Evolutionary conservation across 768 basidiomycete species (phyloP).

Genomic region (Tylopilus subfusipes): DNA sequence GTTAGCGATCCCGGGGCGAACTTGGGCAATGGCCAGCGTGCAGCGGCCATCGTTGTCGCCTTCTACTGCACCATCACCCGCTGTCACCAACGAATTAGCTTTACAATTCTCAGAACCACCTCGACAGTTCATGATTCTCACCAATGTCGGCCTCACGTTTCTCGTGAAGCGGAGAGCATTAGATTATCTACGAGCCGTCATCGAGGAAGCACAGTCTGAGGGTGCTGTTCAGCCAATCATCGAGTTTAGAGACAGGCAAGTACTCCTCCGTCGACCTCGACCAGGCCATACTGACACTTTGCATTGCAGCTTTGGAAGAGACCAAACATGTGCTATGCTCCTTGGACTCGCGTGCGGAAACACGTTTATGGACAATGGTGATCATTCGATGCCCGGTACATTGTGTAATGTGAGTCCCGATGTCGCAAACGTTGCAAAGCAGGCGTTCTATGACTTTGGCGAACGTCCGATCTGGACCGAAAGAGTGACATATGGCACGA

Average conservation of each 20-base stretch:
- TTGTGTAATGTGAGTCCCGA: conserved; percentile 57
- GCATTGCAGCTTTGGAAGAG: conserved; percentile 72
- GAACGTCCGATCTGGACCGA: conserved; percentile 83
- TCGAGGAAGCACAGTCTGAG: conserved; percentile 80
- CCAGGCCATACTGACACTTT: conserved; percentile 3
- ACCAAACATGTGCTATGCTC: conserved; percentile 91
- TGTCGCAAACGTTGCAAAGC: conserved; percentile 68
- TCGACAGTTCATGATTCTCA: conserved; percentile 82
- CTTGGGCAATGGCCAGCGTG: conserved; percentile 77
- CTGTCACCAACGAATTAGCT: conserved; percentile 74
- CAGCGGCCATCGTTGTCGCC: conserved; percentile 35
- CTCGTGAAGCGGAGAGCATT: conserved; percentile 77
- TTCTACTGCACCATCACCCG: conserved; percentile 43
- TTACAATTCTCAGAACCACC: conserved; percentile 74
- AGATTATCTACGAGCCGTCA: conserved; percentile 76
- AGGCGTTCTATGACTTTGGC: conserved; percentile 83
- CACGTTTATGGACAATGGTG: conserved; percentile 65
- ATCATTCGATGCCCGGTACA: conserved; percentile 41
- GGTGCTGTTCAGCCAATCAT: conserved; percentile 75
- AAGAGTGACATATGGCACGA: conserved; percentile 69
- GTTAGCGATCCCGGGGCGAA: conserved; percentile 75
- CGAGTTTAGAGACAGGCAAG: conserved; percentile 77
- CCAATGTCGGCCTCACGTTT: conserved; percentile 81
- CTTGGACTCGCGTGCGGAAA: conserved; percentile 83
- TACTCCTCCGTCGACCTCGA: not conserved